Evolutionary conservation across 306 rosid genomes (phyloP), one percentile per base, ranked within the genome.

Genomic region (Castanea crenata): DNA sequence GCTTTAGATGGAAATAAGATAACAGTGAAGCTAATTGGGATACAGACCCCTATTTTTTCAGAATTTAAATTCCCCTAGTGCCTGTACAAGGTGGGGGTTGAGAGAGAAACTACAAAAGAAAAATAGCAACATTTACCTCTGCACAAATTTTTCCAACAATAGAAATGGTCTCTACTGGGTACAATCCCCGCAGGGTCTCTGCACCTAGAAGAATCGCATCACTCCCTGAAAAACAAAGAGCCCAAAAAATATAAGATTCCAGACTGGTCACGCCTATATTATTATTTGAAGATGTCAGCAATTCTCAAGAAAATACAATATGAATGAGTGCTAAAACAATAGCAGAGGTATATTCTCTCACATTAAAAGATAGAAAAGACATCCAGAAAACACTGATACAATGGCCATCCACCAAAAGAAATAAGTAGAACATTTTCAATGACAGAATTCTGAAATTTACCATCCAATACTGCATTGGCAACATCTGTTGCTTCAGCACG

Each of bases 401-500:
- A 35, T 35, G 52, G 52, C 29, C 11, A 68, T 35, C 52, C 54
- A 29, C 79, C 74, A 59, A 59, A 75, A 68, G 19, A 62, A 83
- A 68, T 72, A 65, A 65, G 77, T 46, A 76, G 77, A 20, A 68
- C 78, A 57, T 55, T 67, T 63, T 21, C 41, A 31, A 38, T 68
- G 16, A 49, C 52, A 3, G 79, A 70, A 76, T 44, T 38, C 8
- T 57, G 63, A 62, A 7, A 80, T 87, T 19, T 82, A 95, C 99
- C 99, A 83, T 96, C 99, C 75, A 96, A 88, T 74, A 96, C 97
- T 62, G 99, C 99, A 88, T 96, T 96, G 76, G 99, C 99, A 83
- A 96, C 98, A 86, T 96, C 99, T 62, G 99, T 96, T 78, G 99
- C 99, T 87, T 96, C 99, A 9, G 99, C 99, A 82, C 99, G 99